Base-by-base conservation (phyloP, 2,329 filamentous ascomycete species). In the Claviceps sp. region DNA sequence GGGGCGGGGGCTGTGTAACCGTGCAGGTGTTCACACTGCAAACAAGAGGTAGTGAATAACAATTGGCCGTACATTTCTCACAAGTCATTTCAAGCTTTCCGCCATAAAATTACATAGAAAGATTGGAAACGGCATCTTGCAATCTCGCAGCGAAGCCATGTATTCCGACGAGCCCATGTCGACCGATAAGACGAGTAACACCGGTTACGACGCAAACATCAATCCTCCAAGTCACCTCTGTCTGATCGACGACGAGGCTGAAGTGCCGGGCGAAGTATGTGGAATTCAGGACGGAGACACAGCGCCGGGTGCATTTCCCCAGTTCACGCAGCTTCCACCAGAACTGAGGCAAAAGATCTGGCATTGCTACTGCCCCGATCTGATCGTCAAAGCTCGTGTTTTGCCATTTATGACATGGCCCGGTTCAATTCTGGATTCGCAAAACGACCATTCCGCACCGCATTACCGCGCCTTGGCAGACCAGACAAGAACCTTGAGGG, bases 311-410 rank as follows among this genome's bases (percentile, higher is more conserved):
- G 43, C 51, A 4, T 64, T 68, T 57, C 40, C 58, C 48, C 17
- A 54, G 48, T 68, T 59, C 48, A 48, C 42, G 47, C 37, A 46
- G 41, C 60, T 70, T 2, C 67, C 67, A 1, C 58, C 61, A 10
- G 67, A 70, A 54, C 56, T 70, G 14, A 64, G 67, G 48, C 52
- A 58, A 17, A 61, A 56, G 24, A 55, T 69, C 49, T 70, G 67
- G 67, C 56, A 62, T 38, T 50, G 56, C 17, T 65, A 64, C 51
- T 68, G 67, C 38, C 60, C 61, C 0, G 62, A 66, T 38, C 54
- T 67, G 34, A 47, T n/a, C 13, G 39, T 44, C 16, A 48, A 47
- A 17, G 56, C 61, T 5, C 65, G 64, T 24, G 24, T 60, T 7
- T 47, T 61, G 30, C 50, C 52, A 16, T 59, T 59, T 26, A 43